A percentile compares a stretch with the other conserved stretches of the same genome.
Conservation (phyloP, 805 yeast genomes). For the Lachancea thermotolerans region DNA sequence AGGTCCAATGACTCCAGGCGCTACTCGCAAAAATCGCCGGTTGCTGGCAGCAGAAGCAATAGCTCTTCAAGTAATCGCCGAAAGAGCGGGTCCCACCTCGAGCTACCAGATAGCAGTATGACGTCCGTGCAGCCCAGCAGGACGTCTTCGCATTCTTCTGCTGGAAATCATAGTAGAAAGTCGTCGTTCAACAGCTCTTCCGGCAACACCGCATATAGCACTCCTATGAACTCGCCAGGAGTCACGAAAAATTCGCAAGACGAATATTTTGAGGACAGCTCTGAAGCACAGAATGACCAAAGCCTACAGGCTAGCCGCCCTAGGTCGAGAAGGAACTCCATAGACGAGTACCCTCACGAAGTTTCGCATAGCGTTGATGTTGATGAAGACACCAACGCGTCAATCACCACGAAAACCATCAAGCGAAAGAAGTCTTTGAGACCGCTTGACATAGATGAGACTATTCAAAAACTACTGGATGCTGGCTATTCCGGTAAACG, state of each 20-base stretch:
- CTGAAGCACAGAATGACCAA: neutral
- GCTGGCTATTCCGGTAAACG: slow-evolving; percentile 95
- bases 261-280: slow-evolving; percentile 18
- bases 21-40: slow-evolving; percentile 17
- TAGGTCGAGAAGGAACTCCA: slow-evolving; percentile 7
- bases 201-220: slow-evolving; percentile 27
- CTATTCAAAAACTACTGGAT: slow-evolving; percentile 84
- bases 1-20: slow-evolving; percentile 7
- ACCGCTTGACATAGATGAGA: slow-evolving; percentile 65
- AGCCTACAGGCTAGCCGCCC: slow-evolving; percentile 1
- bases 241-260: slow-evolving; percentile 11
- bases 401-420: slow-evolving; percentile 12
- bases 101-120: slow-evolving; percentile 7
- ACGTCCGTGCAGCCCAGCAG: slow-evolving; percentile 8
- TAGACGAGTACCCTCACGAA: slow-evolving; percentile 23
- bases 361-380: slow-evolving; percentile 10
- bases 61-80: slow-evolving; percentile 8
- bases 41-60: slow-evolving; percentile 13
- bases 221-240: slow-evolving; percentile 31
- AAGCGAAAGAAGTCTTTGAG: slow-evolving; percentile 24
- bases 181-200: slow-evolving; percentile 25
- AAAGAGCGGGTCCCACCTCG: slow-evolving; percentile 7
- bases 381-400: slow-evolving; percentile 19
- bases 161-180: slow-evolving; percentile 26
- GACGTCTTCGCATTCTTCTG: slow-evolving; percentile 25